A percentile compares a stretch with the other conserved stretches of the same genome.
These are phyloP conservation scores for Puccinellia tenuiflora DNA, from an alignment of 176 grass and related monocot genomes.

Conservation along the genomic window DNA sequence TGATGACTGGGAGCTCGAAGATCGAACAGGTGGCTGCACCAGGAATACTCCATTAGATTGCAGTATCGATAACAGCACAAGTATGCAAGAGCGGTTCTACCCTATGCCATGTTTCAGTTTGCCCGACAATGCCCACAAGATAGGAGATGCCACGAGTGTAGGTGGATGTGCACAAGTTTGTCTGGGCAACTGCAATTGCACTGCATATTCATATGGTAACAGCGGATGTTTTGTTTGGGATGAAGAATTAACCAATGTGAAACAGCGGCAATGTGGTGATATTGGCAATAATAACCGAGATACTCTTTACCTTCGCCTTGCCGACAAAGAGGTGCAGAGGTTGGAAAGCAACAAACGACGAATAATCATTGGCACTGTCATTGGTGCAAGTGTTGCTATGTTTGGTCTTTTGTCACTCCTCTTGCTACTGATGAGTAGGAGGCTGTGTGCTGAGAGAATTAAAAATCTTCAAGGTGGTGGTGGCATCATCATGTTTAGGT, in stretches of 20 bases:
- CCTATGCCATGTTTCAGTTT: background rate
- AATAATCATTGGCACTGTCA: background rate
- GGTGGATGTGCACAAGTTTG: background rate
- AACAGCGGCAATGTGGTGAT: background rate
- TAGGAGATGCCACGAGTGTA: background rate
- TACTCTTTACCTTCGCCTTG: background rate
- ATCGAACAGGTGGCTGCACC: conserved; percentile 10
- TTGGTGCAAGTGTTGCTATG: background rate
- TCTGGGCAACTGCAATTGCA: background rate
- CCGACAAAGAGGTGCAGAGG: background rate
- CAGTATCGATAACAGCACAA: background rate
- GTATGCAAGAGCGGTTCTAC: background rate
- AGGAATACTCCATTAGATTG: background rate
- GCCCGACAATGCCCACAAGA: background rate
- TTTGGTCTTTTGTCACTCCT: background rate
- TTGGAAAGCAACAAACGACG: background rate
- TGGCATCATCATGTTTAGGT: conserved; percentile 28
- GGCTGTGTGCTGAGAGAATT: background rate
- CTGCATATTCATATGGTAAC: background rate
- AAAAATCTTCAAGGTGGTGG: conserved; percentile 19
- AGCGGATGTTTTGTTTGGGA: background rate
- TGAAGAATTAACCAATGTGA: background rate
- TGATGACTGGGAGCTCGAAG: conserved; percentile 5
- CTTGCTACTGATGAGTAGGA: conserved; percentile 6
- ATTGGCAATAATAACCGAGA: background rate